These are phyloP conservation scores for Austroboletus rostrupii DNA, from an alignment of 1,284 basidiomycete species.

Conservation along the genomic window DNA sequence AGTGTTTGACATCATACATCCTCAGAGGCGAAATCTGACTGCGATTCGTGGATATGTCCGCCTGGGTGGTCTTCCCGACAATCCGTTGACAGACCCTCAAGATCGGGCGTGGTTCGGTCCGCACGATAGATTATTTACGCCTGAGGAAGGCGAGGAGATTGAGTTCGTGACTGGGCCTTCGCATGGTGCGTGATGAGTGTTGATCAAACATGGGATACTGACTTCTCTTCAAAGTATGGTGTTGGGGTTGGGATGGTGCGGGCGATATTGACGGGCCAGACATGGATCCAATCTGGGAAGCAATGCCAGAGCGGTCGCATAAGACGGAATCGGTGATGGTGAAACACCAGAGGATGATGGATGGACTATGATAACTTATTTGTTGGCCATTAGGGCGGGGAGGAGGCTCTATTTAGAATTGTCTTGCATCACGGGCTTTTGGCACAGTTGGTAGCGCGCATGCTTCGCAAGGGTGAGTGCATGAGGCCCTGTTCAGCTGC, in stretches of 20 bases:
- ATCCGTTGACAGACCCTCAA: slow-evolving; percentile 91
- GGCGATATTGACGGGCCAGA: slow-evolving; percentile 93
- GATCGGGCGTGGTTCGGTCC: slow-evolving; percentile 94
- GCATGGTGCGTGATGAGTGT: slow-evolving; percentile 59
- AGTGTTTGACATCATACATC: slow-evolving; percentile 93
- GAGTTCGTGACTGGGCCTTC: slow-evolving; percentile 81
- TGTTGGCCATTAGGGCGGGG: neutral
- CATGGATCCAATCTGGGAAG: slow-evolving; percentile 94
- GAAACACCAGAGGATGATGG: slow-evolving; percentile 64
- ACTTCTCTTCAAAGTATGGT: slow-evolving; percentile 69
- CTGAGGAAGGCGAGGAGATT: slow-evolving; percentile 77
- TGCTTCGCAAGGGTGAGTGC: too few relatives aligned
- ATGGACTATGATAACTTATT: slow-evolving; percentile 15
- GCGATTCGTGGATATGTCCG: slow-evolving; percentile 91
- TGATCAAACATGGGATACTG: neutral
- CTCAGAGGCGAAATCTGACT: slow-evolving; percentile 80
- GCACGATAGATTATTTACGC: slow-evolving; percentile 86
- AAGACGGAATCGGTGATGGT: slow-evolving; percentile 62
- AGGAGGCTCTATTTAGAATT: slow-evolving; percentile 15
- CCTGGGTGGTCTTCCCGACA: slow-evolving; percentile 88
- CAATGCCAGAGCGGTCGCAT: slow-evolving; percentile 68
- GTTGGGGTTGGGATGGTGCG: slow-evolving; percentile 98
- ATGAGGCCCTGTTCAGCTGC: too few relatives aligned
- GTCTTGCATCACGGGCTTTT: too few relatives aligned
- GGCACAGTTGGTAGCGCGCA: too few relatives aligned